Base-by-base conservation (phyloP, 495 filamentous ascomycete genomes). In the Haplographium delicatum region DNA sequence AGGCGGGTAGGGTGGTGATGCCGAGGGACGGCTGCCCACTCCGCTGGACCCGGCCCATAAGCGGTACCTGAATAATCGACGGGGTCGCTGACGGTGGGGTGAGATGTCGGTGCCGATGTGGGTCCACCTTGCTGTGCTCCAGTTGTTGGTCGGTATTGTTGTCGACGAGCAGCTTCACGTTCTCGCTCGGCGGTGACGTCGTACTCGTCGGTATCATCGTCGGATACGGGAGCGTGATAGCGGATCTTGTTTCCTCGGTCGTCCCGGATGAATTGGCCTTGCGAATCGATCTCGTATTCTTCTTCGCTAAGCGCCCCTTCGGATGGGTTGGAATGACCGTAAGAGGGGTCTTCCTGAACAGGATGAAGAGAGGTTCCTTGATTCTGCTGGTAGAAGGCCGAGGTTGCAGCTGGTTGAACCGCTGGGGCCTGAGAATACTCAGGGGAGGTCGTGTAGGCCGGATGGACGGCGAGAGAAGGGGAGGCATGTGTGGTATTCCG, bases 1-100 rank as follows among this genome's bases (percentile, higher is more conserved):
- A 98, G 69, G 45, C 93, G 73, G 2, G 91, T 96, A 0, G 91
- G 91, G 68, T 97, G 93, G 60, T 96, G 91, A 69, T 96, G 93
- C 41, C 91, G 75, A n/a, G 86, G 80, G 46, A 89, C 76, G 8
- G 68, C 68, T 44, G 93, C 89, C 91, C 90, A 96, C 7, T 81
- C 85, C 0, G 52, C 84, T 0, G 48, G 65, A 1, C 72, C 75
- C 5, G 54, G 55, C 7, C 83, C 82, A 69, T 85, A 93, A 10
- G 81, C 85, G 19, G 78, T 65, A 19, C 75, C 76, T 11, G 64
- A 63, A 56, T 79, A 79, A 38, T 77, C 73, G 19, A 68, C 50
- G 31, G 47, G 54, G 18, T 48, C 46, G 4, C 20, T 30, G 42
- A 25, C 19, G 2, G 54, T 53, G 9, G 51, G 48, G 13, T 35